Evolutionary conservation across 495 filamentous ascomycete species (phyloP), one percentile per base, ranked within the genome.

Genomic region (Podospora australis): DNA sequence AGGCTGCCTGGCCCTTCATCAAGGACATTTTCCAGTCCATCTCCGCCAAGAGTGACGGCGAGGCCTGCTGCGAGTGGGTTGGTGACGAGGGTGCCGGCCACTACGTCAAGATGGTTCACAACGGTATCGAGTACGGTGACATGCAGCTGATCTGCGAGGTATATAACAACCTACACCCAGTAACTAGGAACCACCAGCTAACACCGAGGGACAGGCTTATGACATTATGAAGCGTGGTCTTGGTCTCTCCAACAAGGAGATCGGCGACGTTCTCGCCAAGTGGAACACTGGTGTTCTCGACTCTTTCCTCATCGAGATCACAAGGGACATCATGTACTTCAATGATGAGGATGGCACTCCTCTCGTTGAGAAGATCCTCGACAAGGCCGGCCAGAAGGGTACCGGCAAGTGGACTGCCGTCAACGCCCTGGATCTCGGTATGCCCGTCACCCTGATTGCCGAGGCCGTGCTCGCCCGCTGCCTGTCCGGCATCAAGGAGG

Each of bases 101-200:
- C 81, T 98, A 96, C 78, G 90, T 98, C 76, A 98, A 98, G 85
- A 98, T 98, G 94, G 92, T 98, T 50, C 92, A 98, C 84, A 98
- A 98, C 70, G 92, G 92, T 80, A 98, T 98, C 64, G 92, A 98
- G 75, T 98, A 98, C 66, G 92, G 92, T 83, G 92, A 98, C 72
- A 98, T 98, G 92, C 92, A 98, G 79, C 77, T 98, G 67, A 98
- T 98, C 70, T 94, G 86, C 72, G 92, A 98, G 84, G 92, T 96
- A 70, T 38, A 76, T 54, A 23, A 8, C 14, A 39, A 40, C 14
- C 19, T 20, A 1, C 11, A 10, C 21, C 20, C 21, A 14, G 6
- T 14, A 10, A 7, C 13, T 23, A 16, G 14, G 13, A 19, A 16
- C n/a, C n/a, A n/a, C n/a, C n/a, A 26, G 19, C 43, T 48, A 43